A percentile compares a stretch with the other conserved stretches of the same genome.
Evolutionary conservation across 495 filamentous ascomycete species (phyloP).

Genomic region (Collariella sp.): DNA sequence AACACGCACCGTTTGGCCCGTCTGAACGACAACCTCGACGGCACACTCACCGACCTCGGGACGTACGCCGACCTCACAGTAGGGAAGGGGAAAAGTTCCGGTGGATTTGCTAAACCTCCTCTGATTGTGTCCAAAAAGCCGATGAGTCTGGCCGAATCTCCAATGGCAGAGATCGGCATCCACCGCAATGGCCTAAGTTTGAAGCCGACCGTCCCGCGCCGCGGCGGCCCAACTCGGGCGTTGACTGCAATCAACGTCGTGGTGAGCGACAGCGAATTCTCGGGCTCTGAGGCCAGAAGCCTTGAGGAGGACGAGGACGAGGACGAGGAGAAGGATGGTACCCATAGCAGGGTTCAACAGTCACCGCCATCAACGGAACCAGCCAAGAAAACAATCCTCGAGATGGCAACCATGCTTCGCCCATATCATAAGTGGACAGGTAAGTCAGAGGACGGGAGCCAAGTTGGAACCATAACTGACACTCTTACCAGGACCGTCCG

Average conservation of each 20-base stretch:
- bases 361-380: neutral
- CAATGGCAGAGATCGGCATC: slow-evolving; percentile 2
- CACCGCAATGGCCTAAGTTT: neutral
- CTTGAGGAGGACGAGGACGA: neutral
- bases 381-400: neutral
- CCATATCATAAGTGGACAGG: slow-evolving; percentile 16
- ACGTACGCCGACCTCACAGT: slow-evolving; percentile 1
- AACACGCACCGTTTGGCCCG: slow-evolving; percentile 13
- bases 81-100: slow-evolving; percentile 2
- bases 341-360: neutral
- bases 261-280: neutral
- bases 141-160: slow-evolving; percentile 9
- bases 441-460: neutral
- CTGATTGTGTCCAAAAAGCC: slow-evolving; percentile 14
- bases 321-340: too few species aligned
- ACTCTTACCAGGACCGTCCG: neutral
- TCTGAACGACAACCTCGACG: slow-evolving; percentile 23
- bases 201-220: neutral
- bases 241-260: neutral
- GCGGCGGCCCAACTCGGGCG: neutral
- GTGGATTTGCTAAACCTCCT: slow-evolving; percentile 7
- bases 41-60: slow-evolving; percentile 21
- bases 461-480: neutral
- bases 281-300: neutral
- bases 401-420: slow-evolving; percentile 13